Base-by-base conservation (phyloP, 495 filamentous ascomycete species). In the Neurospora sp. region DNA sequence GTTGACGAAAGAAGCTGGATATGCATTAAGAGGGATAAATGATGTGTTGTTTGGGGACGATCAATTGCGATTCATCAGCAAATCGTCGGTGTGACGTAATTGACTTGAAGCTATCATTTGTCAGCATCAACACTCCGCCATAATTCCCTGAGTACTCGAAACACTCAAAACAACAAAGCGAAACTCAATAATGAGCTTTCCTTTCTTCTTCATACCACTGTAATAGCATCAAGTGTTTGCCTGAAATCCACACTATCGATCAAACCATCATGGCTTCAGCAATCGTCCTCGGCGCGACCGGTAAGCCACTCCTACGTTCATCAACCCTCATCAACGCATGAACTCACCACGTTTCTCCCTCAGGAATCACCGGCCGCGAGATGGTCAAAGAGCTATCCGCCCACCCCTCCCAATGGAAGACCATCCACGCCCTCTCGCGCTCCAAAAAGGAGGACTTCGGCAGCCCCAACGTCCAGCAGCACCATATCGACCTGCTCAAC, bases 361-460 rank as follows among this genome's bases (percentile, higher is more conserved):
- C 23, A 81, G 86, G 85, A 38, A 87, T 88, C 54, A 82, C 82
- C 18, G 86, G 86, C 16, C 81, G 82, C 27, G 85, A 82, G 35
- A 84, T 88, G 35, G 80, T 87, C 37, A 79, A 79, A 44, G 81
- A 82, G 42, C 82, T 87, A 10, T 74, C 77, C 31, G 76, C 81
- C 48, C 80, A 83, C 62, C 75, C 81, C 1, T 71, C 76, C 27
- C 81, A 81, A 71, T 86, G 83, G 75, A 77, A 78, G 31, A 86
- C 62, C 1, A 44, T 88, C 39, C 80, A 86, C 73, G 81, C 81
- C 20, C 72, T 87, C 20, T 87, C 86, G 5, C 78, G 85, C 42
- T 81, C 79, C 70, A 78, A 86, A 46, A 85, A 83, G 48, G 80
- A 79, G 18, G 73, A 81, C 39, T 75, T 80, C 48, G 78, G 84